Evolutionary conservation across 108 stramenopile species (phyloP), one percentile per base, ranked within the genome.

Genomic region (Cyclotella distinguenda): DNA sequence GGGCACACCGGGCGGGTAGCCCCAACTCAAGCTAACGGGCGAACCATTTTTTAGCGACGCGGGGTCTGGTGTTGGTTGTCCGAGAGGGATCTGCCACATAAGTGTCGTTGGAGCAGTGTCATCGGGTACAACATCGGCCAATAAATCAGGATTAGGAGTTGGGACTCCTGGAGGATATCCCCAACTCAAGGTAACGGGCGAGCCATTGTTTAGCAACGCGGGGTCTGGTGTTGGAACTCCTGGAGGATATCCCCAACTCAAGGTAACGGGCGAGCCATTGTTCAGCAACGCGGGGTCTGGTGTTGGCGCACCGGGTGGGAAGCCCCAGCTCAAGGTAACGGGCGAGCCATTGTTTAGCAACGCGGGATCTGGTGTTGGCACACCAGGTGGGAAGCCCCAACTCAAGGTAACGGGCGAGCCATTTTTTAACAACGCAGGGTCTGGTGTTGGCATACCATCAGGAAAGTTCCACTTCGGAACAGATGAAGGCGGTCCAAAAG

Each of bases 131-230:
- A 51, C 27, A 16, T 71, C 61, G 9, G 43, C 48, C 11, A 72
- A 32, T n/a, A 64, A 62, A 19, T 47, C 63, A 26, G 71, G 71
- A 59, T 72, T 50, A 10, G 63, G 63, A 50, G 71, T 72, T 25
- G 71, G 71, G 2, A 49, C 33, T 30, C 51, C 51, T 32, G 51
- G 51, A 33, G 51, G 51, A 11, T 53, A 53, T 1, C 31, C 31
- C 51, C 51, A 53, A 18, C 21, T 48, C 23, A 18, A 18, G 21
- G 10, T 11, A 21, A 39, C 50, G 21, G 12, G 2, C 12, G 27
- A 31, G 10, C 31, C 31, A 15, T 53, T 53, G 15, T 27, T 27
- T 28, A 53, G 32, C 30, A 32, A 53, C n/a, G 28, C 45, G 2
- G 36, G 50, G 32, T 52, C 48, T 4, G 62, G 47, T 2, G 62